Base-by-base conservation (phyloP, 2,329 filamentous ascomycete species). In the Stemphylium vesicarium region DNA sequence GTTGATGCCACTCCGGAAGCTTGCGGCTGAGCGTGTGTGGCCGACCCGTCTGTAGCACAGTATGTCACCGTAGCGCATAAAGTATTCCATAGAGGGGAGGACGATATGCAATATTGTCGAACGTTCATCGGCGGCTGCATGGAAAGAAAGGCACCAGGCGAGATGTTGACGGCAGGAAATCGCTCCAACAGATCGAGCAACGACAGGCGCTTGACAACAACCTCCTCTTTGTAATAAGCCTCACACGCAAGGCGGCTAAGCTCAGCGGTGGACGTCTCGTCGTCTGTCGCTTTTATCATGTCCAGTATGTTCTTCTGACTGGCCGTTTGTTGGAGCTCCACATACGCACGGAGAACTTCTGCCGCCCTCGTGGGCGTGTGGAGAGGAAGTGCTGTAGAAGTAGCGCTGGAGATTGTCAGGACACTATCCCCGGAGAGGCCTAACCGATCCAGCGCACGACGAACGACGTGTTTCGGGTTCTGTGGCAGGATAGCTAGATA, bases 401-500 rank as follows among this genome's bases (percentile, higher is more conserved):
- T n/a, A 3, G 22, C 16, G 20, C 12, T 8, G 12, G n/a, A 4
- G 7, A 40, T 40, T 11, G 15, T 26, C 12, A 40, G 20, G 10
- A 40, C 20, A 15, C 5, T 40, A 6, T 66, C 63, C 49, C 45
- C 49, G 16, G 61, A 42, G 11, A 66, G 18, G 4, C 40, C 20
- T 31, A 61, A 66, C 5, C 24, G 48, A 8, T 20, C 15, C 22
- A 66, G 20, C 8, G 59, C 63, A 13, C 60, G 50, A 11, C 44
- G 41, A 16, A 62, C 54, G 32, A 24, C 59, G 20, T 54, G 54
- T 1, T 50, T 47, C 1, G 64, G 60, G 70, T 92, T 92, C 26
- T 89, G 75, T 0, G 90, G 89, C 1, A 91, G 78, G 2, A 91
- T 78, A 0, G 87, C 86, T 0, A 92, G 80, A 69, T 93, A 92